A percentile compares a stretch with the other conserved stretches of the same genome.
Conservation (phyloP, 108 stramenopile genomes). For the Cyclostephanos invisitatus region DNA sequence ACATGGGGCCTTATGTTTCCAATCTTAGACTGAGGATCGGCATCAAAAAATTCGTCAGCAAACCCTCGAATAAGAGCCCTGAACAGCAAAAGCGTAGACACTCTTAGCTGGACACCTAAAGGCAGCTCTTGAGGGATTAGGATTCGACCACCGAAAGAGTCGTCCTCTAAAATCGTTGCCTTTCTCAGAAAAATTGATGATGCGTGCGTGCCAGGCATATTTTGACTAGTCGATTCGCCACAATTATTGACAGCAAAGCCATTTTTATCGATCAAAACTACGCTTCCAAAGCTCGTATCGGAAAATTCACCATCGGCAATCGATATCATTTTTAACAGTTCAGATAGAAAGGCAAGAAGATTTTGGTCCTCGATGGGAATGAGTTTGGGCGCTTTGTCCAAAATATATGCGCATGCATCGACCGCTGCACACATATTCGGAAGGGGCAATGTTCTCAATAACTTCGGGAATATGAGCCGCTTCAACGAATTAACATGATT, state of each 20-base stretch:
- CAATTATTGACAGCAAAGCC: conserved; percentile 60
- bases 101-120: conserved; percentile 72
- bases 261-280: conserved; percentile 77
- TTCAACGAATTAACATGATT: conserved; percentile 47
- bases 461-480: conserved; percentile 70
- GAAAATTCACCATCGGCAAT: conserved; percentile 89
- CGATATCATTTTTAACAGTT: conserved; percentile 80
- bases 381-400: conserved; percentile 59
- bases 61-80: conserved; percentile 64
- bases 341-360: conserved; percentile 73
- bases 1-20: conserved; percentile 67
- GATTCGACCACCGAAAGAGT: conserved; percentile 32
- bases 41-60: conserved; percentile 72
- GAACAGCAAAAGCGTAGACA: conserved; percentile 71
- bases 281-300: conserved; percentile 55
- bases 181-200: conserved; percentile 69
- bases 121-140: conserved; percentile 68
- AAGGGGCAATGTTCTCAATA: conserved; percentile 69
- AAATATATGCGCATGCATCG: conserved; percentile 67
- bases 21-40: conserved; percentile 54
- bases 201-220: conserved; percentile 36
- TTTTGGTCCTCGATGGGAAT: conserved; percentile 70
- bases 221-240: conserved; percentile 25
- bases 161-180: conserved; percentile 49
- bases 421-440: conserved; percentile 78